A percentile compares a stretch with the other conserved stretches of the same genome.
These are phyloP conservation scores for Neoboletus subvelutipes DNA, from an alignment of 768 basidiomycete genomes.

Conservation along the genomic window DNA sequence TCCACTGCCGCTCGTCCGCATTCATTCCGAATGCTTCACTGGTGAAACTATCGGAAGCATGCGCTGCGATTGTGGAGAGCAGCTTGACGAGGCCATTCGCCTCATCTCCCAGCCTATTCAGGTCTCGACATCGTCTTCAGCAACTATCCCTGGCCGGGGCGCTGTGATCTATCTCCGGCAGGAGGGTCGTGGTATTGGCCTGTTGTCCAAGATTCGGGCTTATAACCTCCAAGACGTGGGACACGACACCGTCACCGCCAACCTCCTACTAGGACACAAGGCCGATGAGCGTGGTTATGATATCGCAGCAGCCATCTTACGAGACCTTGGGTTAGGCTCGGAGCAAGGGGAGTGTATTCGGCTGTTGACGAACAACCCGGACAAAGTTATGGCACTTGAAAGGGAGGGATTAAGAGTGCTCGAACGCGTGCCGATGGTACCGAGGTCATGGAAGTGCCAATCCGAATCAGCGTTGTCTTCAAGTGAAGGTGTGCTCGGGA, in stretches of 20 bases:
- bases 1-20: constrained; percentile 83
- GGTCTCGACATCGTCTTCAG: constrained; percentile 38
- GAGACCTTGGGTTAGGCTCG: constrained; percentile 76
- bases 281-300: constrained; percentile 95
- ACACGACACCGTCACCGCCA: constrained; percentile 98
- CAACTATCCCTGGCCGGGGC: constrained; percentile 76
- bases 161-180: constrained; percentile 95
- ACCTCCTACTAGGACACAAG: constrained; percentile 89
- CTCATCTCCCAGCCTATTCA: constrained; percentile 74
- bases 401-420: constrained; percentile 75
- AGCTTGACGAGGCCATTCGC: constrained; percentile 95
- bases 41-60: constrained; percentile 97
- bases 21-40: constrained; percentile 98
- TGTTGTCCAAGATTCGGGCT: constrained; percentile 92
- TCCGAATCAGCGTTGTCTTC: constrained; percentile 13
- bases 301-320: constrained; percentile 85
- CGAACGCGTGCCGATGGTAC: constrained; percentile 93
- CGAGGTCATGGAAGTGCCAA: constrained; percentile 69
- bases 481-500: constrained; percentile 16
- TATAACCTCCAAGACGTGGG: constrained; percentile 98
- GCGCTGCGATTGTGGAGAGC: constrained; percentile 99
- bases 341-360: constrained; percentile 60
- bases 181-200: constrained; percentile 95
- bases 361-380: constrained; percentile 96
- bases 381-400: constrained; percentile 88